A percentile compares a stretch with the other conserved stretches of the same genome.
phyloP scores from a whole-genome alignment of 805 yeast genomes.

The Nakazawaea anatomiae region DNA sequence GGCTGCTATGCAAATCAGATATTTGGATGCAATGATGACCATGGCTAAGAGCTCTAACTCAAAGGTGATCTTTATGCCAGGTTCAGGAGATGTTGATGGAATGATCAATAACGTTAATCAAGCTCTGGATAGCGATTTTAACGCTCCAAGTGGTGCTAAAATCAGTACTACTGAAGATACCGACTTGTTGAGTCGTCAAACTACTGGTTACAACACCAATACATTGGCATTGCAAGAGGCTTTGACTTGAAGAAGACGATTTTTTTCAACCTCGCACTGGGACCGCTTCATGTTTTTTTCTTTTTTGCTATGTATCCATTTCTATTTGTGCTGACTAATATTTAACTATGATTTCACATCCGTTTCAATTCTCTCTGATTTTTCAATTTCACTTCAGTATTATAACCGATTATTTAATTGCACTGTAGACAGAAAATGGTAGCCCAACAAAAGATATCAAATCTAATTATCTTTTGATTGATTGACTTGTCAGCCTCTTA shows the following conservation, averaged over 20 bases:
- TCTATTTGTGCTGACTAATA: too few species aligned
- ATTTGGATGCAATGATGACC: constrained; percentile 71
- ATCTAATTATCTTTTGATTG: too few species aligned
- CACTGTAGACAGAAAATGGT: too few species aligned
- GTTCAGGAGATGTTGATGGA: constrained; percentile 32
- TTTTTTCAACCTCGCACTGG: not conserved
- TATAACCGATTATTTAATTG: too few species aligned
- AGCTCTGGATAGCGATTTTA: not conserved
- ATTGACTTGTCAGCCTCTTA: too few species aligned
- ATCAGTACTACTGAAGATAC: not conserved
- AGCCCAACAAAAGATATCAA: too few species aligned
- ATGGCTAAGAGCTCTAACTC: constrained; percentile 60
- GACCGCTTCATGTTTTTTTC: too few species aligned
- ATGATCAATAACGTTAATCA: not conserved
- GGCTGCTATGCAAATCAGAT: constrained; percentile 75
- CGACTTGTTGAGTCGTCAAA: not conserved
- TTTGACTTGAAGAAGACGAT: not conserved
- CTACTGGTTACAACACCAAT: constrained; percentile 2
- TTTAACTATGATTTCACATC: too few species aligned
- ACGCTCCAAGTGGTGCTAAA: not conserved
- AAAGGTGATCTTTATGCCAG: constrained; percentile 73
- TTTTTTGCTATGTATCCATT: too few species aligned
- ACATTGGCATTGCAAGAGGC: constrained; percentile 7
- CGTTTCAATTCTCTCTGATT: too few species aligned
- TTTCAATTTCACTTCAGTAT: too few species aligned